A percentile compares a stretch with the other conserved stretches of the same genome.
Evolutionary conservation across 129 eudicot genomes (phyloP).

Genomic region (Pseudognaphalium luteoalbum): DNA sequence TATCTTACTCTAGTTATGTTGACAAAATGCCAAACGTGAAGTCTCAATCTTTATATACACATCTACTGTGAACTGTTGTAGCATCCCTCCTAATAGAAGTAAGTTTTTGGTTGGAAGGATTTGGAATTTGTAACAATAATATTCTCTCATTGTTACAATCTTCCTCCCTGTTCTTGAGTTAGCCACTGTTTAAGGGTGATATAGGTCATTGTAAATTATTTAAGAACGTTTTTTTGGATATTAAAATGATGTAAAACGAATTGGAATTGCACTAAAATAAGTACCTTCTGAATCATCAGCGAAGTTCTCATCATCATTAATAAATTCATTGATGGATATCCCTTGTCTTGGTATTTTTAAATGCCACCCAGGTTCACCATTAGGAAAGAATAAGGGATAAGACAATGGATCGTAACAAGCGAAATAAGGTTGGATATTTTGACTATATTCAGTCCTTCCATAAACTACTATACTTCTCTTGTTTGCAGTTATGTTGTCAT

Average conservation of each 20-base stretch:
- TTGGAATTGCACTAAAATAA: too few relatives aligned
- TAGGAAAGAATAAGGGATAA: background rate
- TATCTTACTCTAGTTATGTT: background rate
- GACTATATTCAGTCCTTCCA: background rate
- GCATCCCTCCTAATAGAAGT: background rate
- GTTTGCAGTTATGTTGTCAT: background rate
- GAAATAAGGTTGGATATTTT: background rate
- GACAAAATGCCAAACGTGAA: too few relatives aligned
- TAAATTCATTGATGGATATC: background rate
- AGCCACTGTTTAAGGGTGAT: background rate
- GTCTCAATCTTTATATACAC: background rate
- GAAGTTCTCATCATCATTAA: background rate
- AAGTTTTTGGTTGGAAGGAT: background rate
- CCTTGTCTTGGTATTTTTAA: too few relatives aligned
- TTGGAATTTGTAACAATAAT: conserved; percentile 1
- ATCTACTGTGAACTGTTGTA: background rate
- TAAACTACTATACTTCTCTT: background rate
- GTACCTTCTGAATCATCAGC: background rate
- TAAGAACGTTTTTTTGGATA: too few relatives aligned
- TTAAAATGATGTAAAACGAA: too few relatives aligned
- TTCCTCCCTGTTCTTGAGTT: background rate
- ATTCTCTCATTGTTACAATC: background rate
- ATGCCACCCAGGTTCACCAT: background rate
- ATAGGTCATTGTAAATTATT: too few relatives aligned
- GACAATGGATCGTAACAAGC: background rate